Evolutionary conservation across 78 protist species (phyloP).

Genomic region (Emiliania huxleyi): DNA sequence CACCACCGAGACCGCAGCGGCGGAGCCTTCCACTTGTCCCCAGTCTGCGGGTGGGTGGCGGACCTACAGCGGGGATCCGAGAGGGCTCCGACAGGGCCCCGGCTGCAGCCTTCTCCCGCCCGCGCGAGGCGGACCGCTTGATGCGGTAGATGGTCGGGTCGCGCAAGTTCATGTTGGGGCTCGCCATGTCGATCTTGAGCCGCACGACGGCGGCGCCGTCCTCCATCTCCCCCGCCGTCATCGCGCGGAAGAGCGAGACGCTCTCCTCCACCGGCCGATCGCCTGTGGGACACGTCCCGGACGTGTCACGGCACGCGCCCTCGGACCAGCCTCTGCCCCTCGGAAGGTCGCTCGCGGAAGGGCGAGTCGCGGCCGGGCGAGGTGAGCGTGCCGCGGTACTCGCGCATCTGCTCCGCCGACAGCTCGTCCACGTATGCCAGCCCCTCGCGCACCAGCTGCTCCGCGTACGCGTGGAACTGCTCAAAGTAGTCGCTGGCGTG

Average conservation of each 20-base stretch:
- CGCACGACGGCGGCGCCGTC: slow-evolving; percentile 60
- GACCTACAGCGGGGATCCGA: no score
- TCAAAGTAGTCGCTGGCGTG: slow-evolving; percentile 64
- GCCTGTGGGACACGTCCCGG: no score
- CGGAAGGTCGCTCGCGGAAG: no score
- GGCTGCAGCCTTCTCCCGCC: not conserved
- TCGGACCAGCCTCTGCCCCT: no score
- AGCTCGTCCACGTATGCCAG: slow-evolving; percentile 64
- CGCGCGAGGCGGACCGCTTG: not conserved
- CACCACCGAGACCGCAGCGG: no score
- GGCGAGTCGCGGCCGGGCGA: slow-evolving; percentile 20
- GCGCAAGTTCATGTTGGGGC: slow-evolving; percentile 56
- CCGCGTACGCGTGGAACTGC: slow-evolving; percentile 37
- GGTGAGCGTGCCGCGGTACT: slow-evolving; percentile 34
- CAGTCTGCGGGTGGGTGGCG: slow-evolving; percentile 53
- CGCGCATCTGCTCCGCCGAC: slow-evolving; percentile 40
- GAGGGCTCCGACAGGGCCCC: no score
- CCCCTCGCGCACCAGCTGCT: slow-evolving; percentile 50
- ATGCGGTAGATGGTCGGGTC: slow-evolving; percentile 59
- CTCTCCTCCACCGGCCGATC: slow-evolving; percentile 55
- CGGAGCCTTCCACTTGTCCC: slow-evolving; percentile 70
- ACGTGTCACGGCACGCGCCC: no score
- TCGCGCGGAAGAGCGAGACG: slow-evolving; percentile 37
- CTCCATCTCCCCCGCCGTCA: slow-evolving; percentile 51
- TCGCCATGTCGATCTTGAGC: slow-evolving; percentile 65